phyloP scores from a whole-genome alignment of 257 asterid genomes.

The Solanum appendiculatum region DNA sequence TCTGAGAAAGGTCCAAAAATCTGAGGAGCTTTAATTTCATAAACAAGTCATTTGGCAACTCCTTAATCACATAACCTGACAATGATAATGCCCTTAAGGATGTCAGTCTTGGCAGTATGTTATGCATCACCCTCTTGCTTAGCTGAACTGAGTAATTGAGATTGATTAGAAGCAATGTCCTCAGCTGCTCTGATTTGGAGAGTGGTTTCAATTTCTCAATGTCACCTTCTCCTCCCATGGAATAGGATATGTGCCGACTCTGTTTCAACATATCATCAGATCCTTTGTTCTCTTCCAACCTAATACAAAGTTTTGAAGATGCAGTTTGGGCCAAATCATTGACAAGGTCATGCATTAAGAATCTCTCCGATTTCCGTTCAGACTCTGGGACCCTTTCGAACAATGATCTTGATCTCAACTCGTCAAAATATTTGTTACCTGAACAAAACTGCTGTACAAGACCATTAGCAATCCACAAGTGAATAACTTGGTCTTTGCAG shows the following conservation, averaged over 20 bases:
- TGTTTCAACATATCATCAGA: too few relatives aligned
- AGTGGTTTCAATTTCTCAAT: neutral
- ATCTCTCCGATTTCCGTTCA: neutral
- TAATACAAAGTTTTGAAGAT: neutral
- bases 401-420: neutral
- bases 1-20: neutral
- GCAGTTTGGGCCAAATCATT: neutral
- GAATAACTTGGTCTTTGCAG: neutral
- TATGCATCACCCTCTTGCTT: neutral
- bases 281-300: neutral
- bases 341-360: conserved; percentile 1
- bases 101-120: neutral
- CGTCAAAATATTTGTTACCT: neutral
- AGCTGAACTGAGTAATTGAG: accelerated
- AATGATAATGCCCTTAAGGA: neutral
- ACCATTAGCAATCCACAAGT: conserved; percentile 6
- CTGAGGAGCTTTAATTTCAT: neutral
- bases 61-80: neutral
- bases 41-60: neutral
- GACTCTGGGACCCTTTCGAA: neutral
- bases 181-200: neutral
- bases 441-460: neutral
- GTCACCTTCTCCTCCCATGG: neutral
- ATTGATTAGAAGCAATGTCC: neutral
- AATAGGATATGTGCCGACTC: neutral